Evolutionary conservation across 805 yeast genomes (phyloP).

Genomic region (Maudiozyma serrabonitensis): DNA sequence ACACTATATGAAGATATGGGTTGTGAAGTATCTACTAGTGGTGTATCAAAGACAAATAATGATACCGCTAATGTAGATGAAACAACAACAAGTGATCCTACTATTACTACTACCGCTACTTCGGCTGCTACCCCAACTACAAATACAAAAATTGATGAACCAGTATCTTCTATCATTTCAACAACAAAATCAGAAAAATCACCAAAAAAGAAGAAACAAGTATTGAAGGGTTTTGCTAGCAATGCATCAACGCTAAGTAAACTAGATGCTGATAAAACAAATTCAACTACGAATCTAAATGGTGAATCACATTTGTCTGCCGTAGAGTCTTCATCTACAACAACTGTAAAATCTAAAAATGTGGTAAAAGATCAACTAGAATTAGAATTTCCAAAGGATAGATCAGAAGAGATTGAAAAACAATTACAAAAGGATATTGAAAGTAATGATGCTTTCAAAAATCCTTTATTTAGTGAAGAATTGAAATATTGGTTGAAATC

Average conservation of each 20-base stretch:
- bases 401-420: conserved; percentile 21
- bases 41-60: neutral
- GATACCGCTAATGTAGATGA: neutral
- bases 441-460: conserved; percentile 20
- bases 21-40: conserved; percentile 33
- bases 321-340: neutral
- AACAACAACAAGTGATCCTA: neutral
- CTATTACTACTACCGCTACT: neutral
- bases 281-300: neutral
- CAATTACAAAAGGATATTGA: conserved; percentile 18
- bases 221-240: conserved; percentile 9
- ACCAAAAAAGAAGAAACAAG: conserved; percentile 13
- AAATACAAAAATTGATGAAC: neutral
- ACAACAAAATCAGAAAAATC: neutral
- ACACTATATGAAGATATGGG: conserved; percentile 83
- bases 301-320: neutral
- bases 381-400: conserved; percentile 22
- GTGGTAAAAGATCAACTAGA: conserved; percentile 1
- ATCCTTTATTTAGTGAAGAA: conserved; percentile 24
- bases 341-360: neutral
- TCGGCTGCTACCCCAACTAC: neutral
- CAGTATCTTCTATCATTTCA: neutral
- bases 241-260: neutral
- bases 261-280: neutral
- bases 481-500: conserved; percentile 23